phyloP scores from a whole-genome alignment of 163 green algal genomes.

The Picocystis sp. region DNA sequence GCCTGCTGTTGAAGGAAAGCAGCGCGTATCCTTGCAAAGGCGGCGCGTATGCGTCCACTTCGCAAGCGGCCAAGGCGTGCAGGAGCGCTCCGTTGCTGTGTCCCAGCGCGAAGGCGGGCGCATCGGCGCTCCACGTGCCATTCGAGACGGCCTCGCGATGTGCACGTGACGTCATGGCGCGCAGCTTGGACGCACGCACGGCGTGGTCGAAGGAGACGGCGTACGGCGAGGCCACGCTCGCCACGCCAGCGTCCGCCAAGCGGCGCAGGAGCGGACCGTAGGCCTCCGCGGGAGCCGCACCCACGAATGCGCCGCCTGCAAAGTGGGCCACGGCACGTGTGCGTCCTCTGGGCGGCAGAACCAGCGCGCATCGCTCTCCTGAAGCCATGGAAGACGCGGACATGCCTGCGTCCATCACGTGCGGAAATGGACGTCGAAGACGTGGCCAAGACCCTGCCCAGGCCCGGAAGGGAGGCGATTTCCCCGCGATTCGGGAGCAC shows the following conservation, averaged over 20 bases:
- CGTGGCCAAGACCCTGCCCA: too few species aligned
- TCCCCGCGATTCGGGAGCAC: too few species aligned
- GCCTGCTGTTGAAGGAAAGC: too few species aligned
- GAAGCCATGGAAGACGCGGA: too few species aligned
- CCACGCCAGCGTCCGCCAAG: background rate
- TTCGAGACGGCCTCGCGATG: background rate
- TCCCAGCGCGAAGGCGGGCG: background rate
- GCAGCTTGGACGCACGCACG: background rate
- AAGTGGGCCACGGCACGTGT: background rate
- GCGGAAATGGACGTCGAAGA: too few species aligned
- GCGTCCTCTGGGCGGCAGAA: too few species aligned
- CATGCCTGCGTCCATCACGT: too few species aligned
- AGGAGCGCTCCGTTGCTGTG: background rate
- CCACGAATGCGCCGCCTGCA: background rate
- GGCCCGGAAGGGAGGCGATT: too few species aligned
- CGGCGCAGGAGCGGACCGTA: slow-evolving; percentile 1
- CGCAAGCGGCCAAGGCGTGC: too few species aligned
- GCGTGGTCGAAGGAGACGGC: background rate
- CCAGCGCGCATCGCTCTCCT: too few species aligned
- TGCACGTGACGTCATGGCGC: background rate
- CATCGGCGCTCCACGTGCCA: background rate
- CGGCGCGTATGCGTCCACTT: too few species aligned
- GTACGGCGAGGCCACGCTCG: background rate
- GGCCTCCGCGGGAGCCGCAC: background rate
- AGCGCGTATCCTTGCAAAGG: too few species aligned